Base-by-base conservation (phyloP, 2,329 filamentous ascomycete species). In the Fusarium devonianum region DNA sequence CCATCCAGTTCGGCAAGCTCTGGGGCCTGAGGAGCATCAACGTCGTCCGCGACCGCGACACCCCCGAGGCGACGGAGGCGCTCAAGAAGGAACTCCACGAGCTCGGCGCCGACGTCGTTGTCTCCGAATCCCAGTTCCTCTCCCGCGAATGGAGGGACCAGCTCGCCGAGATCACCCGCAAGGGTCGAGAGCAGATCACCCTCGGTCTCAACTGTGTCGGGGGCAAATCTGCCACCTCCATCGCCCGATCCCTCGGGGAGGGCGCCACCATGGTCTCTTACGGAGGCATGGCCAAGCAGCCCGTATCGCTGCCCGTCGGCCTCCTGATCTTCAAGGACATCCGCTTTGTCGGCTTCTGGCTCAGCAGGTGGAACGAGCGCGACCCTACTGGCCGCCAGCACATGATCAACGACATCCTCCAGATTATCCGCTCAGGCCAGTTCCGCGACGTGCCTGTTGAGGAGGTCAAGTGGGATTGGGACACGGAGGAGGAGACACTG, bases 1-100 rank as follows among this genome's bases (percentile, higher is more conserved):
- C 91, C 9, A 94, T 97, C 58, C 94, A 99, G 74, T 78, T 99
- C 2, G 93, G 84, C 2, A 80, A 76, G 63, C 80, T 91, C 42
- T 97, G 92, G 93, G 93, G 93, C 0, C 82, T 94, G 66, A 87
- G 90, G 67, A 95, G 88, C 68, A 89, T 99, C 72, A 97, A 97
- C 69, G 80, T 99, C 17, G 80, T 99, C 29, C 84, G 94, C 10
- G 86, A 89, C 57, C 79, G 94, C 14, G 78, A 84, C 11, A 83
- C 82, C 1, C 67, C 75, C 0, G 83, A 82, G 36, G 87, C 84
- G 19, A 91, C 89, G 4, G 81, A 85, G 44, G 78, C 78, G 18
- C 69, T 86, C 21, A 77, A 74, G 58, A 67, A 72, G 38, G 83
- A 86, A 61, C 71, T 87, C 2, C 46, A 58, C 7, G 76, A 69